Evolutionary conservation across 495 filamentous ascomycete species (phyloP).

Genomic region (Delitschia confertaspora): DNA sequence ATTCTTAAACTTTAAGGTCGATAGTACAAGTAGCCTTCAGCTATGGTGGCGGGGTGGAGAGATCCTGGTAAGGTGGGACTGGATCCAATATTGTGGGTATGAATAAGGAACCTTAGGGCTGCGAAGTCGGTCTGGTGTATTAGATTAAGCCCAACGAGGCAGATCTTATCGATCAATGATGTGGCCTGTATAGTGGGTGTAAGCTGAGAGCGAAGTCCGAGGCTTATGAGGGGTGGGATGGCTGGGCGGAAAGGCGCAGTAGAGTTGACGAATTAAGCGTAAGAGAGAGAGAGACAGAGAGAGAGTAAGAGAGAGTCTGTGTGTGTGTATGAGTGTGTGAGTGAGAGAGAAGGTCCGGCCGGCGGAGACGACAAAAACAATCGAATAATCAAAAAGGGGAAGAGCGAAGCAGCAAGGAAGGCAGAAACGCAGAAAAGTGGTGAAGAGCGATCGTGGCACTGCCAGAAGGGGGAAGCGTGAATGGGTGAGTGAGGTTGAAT

Average conservation of each 20-base stretch:
- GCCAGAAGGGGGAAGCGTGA: constrained; percentile 13
- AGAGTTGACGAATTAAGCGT: no score
- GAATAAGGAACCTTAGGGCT: constrained; percentile 6
- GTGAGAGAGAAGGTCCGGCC: constrained; percentile 19
- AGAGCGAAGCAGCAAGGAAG: constrained; percentile 15
- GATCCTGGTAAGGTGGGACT: neutral
- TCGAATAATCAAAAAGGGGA: constrained; percentile 6
- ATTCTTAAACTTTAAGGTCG: constrained; percentile 20
- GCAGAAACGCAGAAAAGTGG: constrained; percentile 3
- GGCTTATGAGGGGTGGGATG: no score
- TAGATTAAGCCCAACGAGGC: constrained; percentile 26
- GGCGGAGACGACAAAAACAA: constrained; percentile 18
- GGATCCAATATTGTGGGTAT: neutral
- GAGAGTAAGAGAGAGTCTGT: constrained; percentile 2
- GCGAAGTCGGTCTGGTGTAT: neutral
- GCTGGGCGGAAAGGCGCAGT: no score
- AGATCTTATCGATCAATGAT: constrained; percentile 18
- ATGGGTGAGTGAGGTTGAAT: constrained; percentile 13
- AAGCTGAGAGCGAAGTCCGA: constrained; percentile 22
- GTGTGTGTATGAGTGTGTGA: constrained; percentile 18
- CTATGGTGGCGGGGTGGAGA: constrained; percentile 2
- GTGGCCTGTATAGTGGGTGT: constrained; percentile 15
- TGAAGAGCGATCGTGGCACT: constrained; percentile 14
- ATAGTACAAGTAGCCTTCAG: no score
- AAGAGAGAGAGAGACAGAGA: no score